A percentile compares a stretch with the other conserved stretches of the same genome.
Conservation (phyloP, 345 rosid species). For the Lepidium didymum region DNA sequence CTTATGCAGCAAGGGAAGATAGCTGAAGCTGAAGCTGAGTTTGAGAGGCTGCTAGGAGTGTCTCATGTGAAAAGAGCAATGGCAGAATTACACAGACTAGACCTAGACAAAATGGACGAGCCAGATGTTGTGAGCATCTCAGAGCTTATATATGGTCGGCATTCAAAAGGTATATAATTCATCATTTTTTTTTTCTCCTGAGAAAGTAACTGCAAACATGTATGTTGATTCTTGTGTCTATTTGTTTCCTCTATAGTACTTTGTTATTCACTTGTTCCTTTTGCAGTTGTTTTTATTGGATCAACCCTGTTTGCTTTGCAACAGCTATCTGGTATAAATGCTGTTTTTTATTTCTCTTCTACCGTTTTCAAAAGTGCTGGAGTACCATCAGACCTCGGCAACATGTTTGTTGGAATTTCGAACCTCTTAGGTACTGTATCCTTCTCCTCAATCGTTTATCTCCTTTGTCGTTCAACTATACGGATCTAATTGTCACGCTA, state of each 20-base stretch:
- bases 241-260: constrained; percentile 33
- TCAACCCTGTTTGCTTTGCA: constrained; percentile 99
- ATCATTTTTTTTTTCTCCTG: not conserved
- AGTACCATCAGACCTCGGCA: constrained; percentile 75
- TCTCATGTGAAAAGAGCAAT: constrained; percentile 74
- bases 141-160: constrained; percentile 72
- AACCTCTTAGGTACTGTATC: constrained; percentile 60
- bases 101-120: constrained; percentile 65
- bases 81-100: constrained; percentile 69
- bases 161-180: constrained; percentile 66
- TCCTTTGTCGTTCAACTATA: not conserved
- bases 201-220: constrained; percentile 3
- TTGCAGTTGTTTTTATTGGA: constrained; percentile 99
- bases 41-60: constrained; percentile 77
- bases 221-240: not conserved
- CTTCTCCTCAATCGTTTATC: not conserved
- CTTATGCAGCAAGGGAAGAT: constrained; percentile 69
- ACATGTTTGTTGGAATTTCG: constrained; percentile 64
- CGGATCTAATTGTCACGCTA: not conserved
- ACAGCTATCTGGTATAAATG: constrained; percentile 99
- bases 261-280: constrained; percentile 70
- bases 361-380: constrained; percentile 95
- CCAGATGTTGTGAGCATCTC: constrained; percentile 51
- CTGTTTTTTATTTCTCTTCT: constrained; percentile 96
- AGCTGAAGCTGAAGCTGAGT: constrained; percentile 79